A percentile compares a stretch with the other conserved stretches of the same genome.
These are phyloP conservation scores for Atkinsonella hypoxylon DNA, from an alignment of 2,329 filamentous ascomycete genomes.

Conservation along the genomic window DNA sequence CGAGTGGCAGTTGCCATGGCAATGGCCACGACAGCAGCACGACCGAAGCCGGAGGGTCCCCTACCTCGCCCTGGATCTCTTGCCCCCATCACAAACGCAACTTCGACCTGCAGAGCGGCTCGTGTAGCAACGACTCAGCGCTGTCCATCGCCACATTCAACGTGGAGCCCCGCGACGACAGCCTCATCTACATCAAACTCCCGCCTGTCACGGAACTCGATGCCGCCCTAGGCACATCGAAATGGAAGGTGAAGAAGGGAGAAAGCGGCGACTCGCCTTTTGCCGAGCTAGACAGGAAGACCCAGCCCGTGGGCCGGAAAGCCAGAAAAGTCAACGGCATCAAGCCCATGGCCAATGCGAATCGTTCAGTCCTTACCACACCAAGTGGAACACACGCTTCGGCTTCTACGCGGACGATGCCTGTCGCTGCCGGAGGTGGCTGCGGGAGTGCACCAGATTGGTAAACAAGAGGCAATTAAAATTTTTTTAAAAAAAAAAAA, in stretches of 20 bases:
- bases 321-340: conserved; percentile 27
- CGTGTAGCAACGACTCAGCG: conserved; percentile 61
- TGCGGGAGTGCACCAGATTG: conserved; percentile 34
- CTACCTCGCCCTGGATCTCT: conserved; percentile 57
- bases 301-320: conserved; percentile 11
- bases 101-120: conserved; percentile 61
- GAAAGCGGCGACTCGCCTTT: conserved; percentile 37
- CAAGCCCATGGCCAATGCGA: conserved; percentile 13
- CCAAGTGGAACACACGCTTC: not conserved
- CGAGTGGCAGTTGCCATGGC: conserved; percentile 15
- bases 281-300: conserved; percentile 33
- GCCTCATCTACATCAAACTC: conserved; percentile 67
- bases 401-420: conserved; percentile 26
- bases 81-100: conserved; percentile 88
- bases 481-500: too few relatives aligned
- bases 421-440: conserved; percentile 10
- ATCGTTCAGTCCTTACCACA: too few relatives aligned
- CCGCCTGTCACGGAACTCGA: conserved; percentile 75
- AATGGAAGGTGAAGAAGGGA: conserved; percentile 66
- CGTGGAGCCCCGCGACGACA: conserved; percentile 60
- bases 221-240: conserved; percentile 60
- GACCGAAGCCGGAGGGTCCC: conserved; percentile 19
- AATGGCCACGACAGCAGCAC: not conserved
- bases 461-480: conserved; percentile 15
- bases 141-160: conserved; percentile 76